Conservation (phyloP, 176 grass and related monocot species). For the Triticum monococcum region DNA sequence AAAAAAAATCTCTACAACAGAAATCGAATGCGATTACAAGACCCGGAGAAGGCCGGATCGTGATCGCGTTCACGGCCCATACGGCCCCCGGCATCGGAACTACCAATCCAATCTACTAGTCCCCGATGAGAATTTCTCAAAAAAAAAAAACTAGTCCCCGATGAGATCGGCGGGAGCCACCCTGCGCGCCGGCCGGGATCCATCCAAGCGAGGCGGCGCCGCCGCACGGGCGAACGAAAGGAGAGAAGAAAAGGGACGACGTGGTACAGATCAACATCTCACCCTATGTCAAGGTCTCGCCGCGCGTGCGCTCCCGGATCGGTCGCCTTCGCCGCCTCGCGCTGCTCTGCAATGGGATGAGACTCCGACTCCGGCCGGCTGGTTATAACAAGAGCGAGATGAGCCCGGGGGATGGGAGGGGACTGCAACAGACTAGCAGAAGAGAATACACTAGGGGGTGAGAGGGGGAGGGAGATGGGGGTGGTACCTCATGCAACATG, state of each 20-base stretch:
- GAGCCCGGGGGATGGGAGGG: too few species aligned
- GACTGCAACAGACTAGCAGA: background rate
- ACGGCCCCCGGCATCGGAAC: background rate
- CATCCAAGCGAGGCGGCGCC: too few species aligned
- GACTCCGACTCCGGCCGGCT: too few species aligned
- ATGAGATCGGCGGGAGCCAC: too few species aligned
- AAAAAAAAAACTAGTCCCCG: too few species aligned
- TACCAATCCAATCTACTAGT: background rate
- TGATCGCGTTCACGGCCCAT: background rate
- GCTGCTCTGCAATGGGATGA: background rate
- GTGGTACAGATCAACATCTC: background rate
- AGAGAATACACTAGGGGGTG: background rate
- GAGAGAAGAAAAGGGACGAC: background rate
- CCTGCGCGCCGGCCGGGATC: too few species aligned
- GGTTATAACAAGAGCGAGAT: background rate
- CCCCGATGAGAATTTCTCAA: too few species aligned
- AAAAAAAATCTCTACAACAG: background rate
- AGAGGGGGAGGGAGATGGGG: background rate
- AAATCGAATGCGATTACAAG: background rate
- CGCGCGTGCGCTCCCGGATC: too few species aligned
- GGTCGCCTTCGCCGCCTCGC: too few species aligned
- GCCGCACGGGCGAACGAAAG: too few species aligned
- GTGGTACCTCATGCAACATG: slow-evolving; percentile 39
- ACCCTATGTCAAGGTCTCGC: background rate
- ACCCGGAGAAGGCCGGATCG: background rate